Evolutionary conservation across 169 alveolate species (phyloP).

Genomic region (Eimeria sp.): DNA sequence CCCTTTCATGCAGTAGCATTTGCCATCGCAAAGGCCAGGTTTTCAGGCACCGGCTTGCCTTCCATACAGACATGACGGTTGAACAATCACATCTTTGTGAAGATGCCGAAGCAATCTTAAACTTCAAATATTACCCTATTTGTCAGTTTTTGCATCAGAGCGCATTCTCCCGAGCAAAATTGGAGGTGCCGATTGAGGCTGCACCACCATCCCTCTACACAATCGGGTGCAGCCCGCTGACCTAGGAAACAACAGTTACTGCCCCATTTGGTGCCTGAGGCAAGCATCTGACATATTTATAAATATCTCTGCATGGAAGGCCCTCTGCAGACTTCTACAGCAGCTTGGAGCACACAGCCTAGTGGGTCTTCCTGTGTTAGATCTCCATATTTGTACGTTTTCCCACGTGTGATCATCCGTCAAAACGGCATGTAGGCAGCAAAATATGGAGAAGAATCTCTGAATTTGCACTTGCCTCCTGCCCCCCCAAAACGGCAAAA

Average conservation of each 20-base stretch:
- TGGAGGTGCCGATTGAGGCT: background rate
- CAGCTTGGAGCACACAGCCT: background rate
- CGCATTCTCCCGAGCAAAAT: background rate
- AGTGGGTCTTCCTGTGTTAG: background rate
- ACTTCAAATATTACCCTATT: background rate
- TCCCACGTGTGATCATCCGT: background rate
- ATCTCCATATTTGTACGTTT: background rate
- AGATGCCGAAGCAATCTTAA: background rate
- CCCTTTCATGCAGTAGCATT: background rate
- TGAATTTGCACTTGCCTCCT: background rate
- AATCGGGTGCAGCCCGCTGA: background rate
- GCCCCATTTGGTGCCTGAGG: background rate
- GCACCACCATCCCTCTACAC: background rate
- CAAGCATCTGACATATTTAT: no score
- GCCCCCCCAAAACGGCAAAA: background rate
- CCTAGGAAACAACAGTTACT: background rate
- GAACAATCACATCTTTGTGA: background rate
- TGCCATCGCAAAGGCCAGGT: background rate
- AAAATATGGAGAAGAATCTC: background rate
- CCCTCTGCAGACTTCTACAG: background rate
- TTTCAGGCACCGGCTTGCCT: background rate
- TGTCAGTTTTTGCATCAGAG: background rate
- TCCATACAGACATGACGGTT: background rate
- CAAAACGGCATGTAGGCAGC: background rate
- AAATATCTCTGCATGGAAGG: background rate